Evolutionary conservation across 148 eudicot species (phyloP).

Genomic region (Camellia sinensis): DNA sequence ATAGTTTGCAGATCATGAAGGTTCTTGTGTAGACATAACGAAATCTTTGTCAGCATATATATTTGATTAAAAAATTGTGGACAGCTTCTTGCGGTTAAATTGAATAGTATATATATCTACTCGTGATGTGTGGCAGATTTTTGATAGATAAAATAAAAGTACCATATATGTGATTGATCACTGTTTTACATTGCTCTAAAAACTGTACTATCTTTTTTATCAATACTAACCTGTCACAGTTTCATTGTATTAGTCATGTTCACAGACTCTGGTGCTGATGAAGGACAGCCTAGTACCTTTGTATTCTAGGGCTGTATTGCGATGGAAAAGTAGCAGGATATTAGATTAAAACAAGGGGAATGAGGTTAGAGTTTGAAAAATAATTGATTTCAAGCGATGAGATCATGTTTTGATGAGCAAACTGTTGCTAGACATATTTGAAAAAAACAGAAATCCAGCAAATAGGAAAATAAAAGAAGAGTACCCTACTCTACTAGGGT

Average conservation of each 20-base stretch:
- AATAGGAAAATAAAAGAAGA: too few species aligned
- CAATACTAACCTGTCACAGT: neutral
- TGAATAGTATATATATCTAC: neutral
- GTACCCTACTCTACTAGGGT: too few species aligned
- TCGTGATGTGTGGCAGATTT: neutral
- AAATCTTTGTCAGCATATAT: neutral
- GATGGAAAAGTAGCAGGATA: too few species aligned
- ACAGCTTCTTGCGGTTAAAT: constrained; percentile 4
- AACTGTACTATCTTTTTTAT: neutral
- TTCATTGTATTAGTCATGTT: neutral
- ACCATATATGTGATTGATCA: neutral
- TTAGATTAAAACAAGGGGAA: too few species aligned
- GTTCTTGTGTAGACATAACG: neutral
- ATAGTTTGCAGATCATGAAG: neutral
- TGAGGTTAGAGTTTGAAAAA: too few species aligned
- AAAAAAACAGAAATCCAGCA: too few species aligned
- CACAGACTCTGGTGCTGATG: neutral
- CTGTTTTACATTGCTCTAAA: neutral
- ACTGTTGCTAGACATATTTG: too few species aligned
- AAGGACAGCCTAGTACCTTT: too few species aligned
- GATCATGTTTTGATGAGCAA: too few species aligned
- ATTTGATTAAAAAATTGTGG: neutral
- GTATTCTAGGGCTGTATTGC: too few species aligned
- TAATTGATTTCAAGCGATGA: too few species aligned
- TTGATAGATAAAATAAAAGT: neutral